These are phyloP conservation scores for Acanthamoeba sp. DNA, from an alignment of 208 protist genomes.

Conservation along the genomic window DNA sequence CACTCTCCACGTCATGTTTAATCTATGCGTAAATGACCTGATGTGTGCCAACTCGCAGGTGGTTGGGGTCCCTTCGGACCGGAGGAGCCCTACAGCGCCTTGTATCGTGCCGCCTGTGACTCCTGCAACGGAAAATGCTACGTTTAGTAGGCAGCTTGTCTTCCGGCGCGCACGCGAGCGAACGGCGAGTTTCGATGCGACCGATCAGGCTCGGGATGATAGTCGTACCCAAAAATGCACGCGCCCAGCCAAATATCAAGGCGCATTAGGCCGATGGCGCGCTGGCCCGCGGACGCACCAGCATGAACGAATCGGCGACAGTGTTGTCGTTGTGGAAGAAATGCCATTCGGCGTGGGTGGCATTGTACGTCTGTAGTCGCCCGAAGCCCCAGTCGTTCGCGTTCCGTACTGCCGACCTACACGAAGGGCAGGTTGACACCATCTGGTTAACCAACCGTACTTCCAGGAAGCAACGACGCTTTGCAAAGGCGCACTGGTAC, in stretches of 20 bases:
- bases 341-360: not conserved
- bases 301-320: not conserved
- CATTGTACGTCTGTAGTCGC: not conserved
- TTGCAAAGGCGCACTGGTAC: not conserved
- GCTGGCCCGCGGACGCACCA: not conserved
- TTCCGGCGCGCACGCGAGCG: too few species aligned
- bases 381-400: conserved; percentile 3
- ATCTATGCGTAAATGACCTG: not conserved
- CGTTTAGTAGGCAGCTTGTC: too few species aligned
- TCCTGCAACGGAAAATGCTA: conserved; percentile 7
- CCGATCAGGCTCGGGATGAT: too few species aligned
- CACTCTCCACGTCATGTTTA: too few species aligned
- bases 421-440: too few species aligned
- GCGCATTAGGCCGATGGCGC: too few species aligned
- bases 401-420: conserved; percentile 3
- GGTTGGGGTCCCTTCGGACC: not conserved
- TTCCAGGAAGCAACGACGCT: not conserved
- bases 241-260: too few species aligned
- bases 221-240: too few species aligned
- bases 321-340: not conserved
- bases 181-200: too few species aligned
- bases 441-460: not conserved
- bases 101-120: not conserved
- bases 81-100: not conserved
- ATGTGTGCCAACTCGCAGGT: too few species aligned